Evolutionary conservation across 1,139 yeast species (phyloP).

Genomic region (Yamadazyma aaseri): DNA sequence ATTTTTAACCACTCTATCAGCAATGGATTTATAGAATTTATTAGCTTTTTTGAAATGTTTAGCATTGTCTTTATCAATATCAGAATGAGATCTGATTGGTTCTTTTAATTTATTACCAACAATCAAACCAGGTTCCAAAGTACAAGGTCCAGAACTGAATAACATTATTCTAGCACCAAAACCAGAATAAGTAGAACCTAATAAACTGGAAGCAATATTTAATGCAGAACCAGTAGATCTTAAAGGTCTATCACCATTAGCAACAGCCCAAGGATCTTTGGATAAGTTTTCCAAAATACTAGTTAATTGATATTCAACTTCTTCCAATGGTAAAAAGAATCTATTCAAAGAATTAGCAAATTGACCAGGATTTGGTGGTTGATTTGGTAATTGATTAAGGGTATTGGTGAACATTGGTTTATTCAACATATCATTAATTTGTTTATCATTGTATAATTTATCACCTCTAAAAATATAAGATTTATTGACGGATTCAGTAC

Average conservation of each 20-base stretch:
- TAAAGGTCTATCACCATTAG: slow-evolving; percentile 82
- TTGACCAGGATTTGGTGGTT: slow-evolving; percentile 12
- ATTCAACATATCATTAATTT: slow-evolving; percentile 73
- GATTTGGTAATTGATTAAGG: slow-evolving; percentile 18
- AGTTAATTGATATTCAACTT: slow-evolving; percentile 84
- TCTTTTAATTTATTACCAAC: slow-evolving; percentile 91
- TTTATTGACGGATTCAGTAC: slow-evolving; percentile 73
- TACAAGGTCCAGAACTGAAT: slow-evolving; percentile 94
- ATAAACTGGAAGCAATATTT: slow-evolving; percentile 76
- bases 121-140: slow-evolving; percentile 92
- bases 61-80: slow-evolving; percentile 75
- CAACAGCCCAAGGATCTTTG: slow-evolving; percentile 91
- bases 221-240: slow-evolving; percentile 95
- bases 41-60: slow-evolving; percentile 90
- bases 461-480: slow-evolving; percentile 91
- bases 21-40: slow-evolving; percentile 78
- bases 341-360: slow-evolving; percentile 55
- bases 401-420: slow-evolving; percentile 39
- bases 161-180: slow-evolving; percentile 89
- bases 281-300: slow-evolving; percentile 75
- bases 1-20: slow-evolving; percentile 66
- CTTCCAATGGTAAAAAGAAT: slow-evolving; percentile 82
- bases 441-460: slow-evolving; percentile 78
- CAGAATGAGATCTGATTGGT: slow-evolving; percentile 96
- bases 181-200: slow-evolving; percentile 85